Evolutionary conservation across 306 rosid species (phyloP).

Genomic region (Gillenia trifoliata): DNA sequence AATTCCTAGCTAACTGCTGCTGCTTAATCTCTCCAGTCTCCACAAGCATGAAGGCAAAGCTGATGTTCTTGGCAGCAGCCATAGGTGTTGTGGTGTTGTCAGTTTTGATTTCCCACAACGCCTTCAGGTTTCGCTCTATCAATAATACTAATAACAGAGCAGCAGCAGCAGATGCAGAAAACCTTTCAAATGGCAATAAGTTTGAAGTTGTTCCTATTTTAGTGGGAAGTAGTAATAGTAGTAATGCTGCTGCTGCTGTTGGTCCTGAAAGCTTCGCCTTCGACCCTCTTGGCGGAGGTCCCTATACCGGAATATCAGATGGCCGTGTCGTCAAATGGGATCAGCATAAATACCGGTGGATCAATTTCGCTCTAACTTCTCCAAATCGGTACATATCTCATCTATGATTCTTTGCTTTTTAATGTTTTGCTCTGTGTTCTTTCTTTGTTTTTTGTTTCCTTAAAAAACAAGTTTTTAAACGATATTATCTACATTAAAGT

Average conservation of each 20-base stretch:
- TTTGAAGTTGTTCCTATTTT: background rate
- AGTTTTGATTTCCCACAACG: background rate
- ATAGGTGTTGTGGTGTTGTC: background rate
- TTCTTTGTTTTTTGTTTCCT: too few species aligned
- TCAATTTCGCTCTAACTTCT: conserved; percentile 49
- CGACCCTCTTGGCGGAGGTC: background rate
- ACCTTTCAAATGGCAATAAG: background rate
- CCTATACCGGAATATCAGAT: conserved; percentile 54
- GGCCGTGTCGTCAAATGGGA: conserved; percentile 72
- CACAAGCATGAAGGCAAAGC: background rate
- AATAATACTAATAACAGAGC: background rate
- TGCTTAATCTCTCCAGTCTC: background rate
- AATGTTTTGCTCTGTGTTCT: too few species aligned
- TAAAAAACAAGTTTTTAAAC: too few species aligned
- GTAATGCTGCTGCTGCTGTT: background rate
- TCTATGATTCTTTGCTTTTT: too few species aligned
- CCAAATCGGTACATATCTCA: conserved; percentile 33
- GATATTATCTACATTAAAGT: too few species aligned
- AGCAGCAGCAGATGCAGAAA: background rate
- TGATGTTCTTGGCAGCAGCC: background rate
- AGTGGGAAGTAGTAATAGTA: background rate
- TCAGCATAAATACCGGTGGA: conserved; percentile 35
- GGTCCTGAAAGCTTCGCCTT: background rate
- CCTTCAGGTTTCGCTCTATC: background rate
- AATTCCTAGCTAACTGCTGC: too few species aligned